A percentile compares a stretch with the other conserved stretches of the same genome.
phyloP scores from a whole-genome alignment of 2,329 filamentous ascomycete genomes.

The Colletotrichum tanaceti region DNA sequence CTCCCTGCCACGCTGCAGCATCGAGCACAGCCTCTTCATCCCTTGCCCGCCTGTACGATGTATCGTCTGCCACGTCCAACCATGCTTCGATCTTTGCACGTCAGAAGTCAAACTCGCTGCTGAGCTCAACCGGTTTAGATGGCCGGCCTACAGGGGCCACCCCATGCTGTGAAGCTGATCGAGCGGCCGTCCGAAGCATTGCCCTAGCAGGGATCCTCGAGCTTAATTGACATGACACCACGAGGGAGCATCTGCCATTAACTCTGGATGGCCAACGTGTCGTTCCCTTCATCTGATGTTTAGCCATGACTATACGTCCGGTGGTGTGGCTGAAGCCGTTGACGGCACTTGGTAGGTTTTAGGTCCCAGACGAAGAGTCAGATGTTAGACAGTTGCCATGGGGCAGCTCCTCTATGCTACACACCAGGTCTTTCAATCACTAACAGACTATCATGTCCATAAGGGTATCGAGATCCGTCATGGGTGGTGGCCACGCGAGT shows the following conservation, averaged over 20 bases:
- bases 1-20: background rate
- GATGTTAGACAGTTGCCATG: background rate
- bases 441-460: too few relatives aligned
- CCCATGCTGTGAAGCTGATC: background rate
- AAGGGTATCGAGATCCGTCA: background rate
- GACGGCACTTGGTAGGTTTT: background rate
- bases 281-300: background rate
- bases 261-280: background rate
- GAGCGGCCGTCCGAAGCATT: background rate
- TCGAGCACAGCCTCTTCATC: conserved; percentile 8
- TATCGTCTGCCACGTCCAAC: background rate
- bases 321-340: background rate
- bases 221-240: background rate
- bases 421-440: too few relatives aligned
- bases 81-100: background rate
- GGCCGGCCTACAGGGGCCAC: background rate
- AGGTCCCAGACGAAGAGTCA: background rate
- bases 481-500: background rate
- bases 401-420: background rate
- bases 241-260: background rate
- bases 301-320: too few relatives aligned
- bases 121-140: conserved; percentile 1
- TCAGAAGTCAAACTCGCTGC: background rate
- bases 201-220: background rate
- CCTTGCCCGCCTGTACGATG: background rate